Base-by-base conservation (phyloP, 164 flowering plant genomes). In the Echeveria elegans region DNA sequence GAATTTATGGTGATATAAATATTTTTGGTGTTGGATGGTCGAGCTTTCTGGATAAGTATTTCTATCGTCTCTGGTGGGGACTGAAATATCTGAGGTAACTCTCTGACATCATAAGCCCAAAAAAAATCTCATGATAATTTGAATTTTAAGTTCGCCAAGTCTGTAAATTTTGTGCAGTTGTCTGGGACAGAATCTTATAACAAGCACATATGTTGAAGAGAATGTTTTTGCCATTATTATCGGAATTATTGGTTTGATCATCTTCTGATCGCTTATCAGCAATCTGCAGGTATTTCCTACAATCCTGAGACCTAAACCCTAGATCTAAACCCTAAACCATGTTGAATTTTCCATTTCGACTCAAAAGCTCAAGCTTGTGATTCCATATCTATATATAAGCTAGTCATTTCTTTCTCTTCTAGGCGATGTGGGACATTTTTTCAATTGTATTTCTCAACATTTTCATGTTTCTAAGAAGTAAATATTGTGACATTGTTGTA, bases 1-100 rank as follows among this genome's bases (percentile, higher is more conserved):
- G 71, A 12, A 65, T 19, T 38, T 67, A 62, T 40, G 34, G 5
- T 86, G 67, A 56, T 76, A 87, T n/a, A 80, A 81, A 48, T 87
- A 92, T 74, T 65, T 59, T 26, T 53, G 26, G 18, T 23, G 37
- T 56, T 48, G 43, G 32, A 36, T 65, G 11, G 62, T 43, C 68
- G 87, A 70, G 71, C 18, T 12, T 21, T 69, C 5, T 88, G 90
- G 95, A 72, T 82, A 61, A 19, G 53, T 24, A 71, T 83, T 5
- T 86, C 71, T 92, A 83, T 74, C 85, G 88, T 67, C 80, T 89
- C n/a, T 91, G 96, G 93, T 88, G 93, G 92, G 97, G 93, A 1
- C 48, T 87, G 63, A 77, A 74, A 64, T 83, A 78, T 69, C 71
- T 88, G 41, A 87, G 90, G 94, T 86, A 74, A 72, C 24, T 71